These are phyloP conservation scores for Penicillium bovifimosum DNA, from an alignment of 495 filamentous ascomycete genomes.

Conservation along the genomic window DNA sequence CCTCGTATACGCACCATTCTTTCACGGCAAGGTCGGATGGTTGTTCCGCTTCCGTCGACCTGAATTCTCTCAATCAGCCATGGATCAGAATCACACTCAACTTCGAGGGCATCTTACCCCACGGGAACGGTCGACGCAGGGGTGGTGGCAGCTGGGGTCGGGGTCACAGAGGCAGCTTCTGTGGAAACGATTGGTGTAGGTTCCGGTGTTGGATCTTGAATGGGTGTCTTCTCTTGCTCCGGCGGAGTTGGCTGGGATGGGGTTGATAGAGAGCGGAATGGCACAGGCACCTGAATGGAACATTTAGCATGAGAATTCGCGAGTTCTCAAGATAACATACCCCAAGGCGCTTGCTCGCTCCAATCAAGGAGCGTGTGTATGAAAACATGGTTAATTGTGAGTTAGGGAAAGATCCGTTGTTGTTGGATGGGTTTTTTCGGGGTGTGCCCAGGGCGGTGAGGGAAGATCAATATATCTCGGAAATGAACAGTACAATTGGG, in stretches of 20 bases:
- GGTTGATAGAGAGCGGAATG: constrained; percentile 25
- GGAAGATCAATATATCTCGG: not conserved
- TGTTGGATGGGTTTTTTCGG: constrained; percentile 9
- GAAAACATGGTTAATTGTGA: constrained; percentile 21
- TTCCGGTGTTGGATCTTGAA: constrained; percentile 2
- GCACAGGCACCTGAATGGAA: constrained; percentile 17
- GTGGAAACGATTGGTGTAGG: not conserved
- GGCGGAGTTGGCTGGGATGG: constrained; percentile 15
- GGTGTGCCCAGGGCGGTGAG: constrained; percentile 4
- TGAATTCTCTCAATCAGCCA: constrained; percentile 7
- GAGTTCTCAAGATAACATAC: constrained; percentile 7
- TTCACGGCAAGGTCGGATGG: constrained; percentile 18
- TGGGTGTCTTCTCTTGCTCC: constrained; percentile 12
- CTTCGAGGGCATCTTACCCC: not conserved
- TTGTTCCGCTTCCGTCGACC: constrained; percentile 9
- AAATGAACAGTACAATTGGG: too few species aligned
- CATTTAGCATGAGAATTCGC: not conserved
- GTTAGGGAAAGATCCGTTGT: constrained; percentile 1
- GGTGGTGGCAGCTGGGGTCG: not conserved
- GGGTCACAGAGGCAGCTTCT: not conserved
- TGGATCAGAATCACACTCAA: not conserved
- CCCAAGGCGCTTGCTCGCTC: constrained; percentile 16
- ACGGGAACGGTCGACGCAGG: not conserved
- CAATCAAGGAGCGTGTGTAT: constrained; percentile 22
- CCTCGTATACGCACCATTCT: constrained; percentile 24